Percentiles rank a stretch among this genome's conserved stretches.
Conservation (phyloP, 257 asterid genomes). For the Cynanchum wilfordii region DNA sequence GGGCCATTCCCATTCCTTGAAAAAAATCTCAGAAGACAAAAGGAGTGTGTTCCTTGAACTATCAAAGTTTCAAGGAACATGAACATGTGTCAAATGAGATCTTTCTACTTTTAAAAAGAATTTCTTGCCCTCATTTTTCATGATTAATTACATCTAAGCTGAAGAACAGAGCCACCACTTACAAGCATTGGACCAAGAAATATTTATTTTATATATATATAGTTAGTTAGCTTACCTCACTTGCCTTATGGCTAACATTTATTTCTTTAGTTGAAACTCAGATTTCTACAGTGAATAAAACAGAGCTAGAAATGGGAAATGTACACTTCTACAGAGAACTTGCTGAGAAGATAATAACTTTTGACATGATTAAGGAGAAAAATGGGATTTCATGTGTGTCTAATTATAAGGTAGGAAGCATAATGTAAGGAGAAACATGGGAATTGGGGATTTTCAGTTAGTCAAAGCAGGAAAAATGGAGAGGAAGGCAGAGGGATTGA, state of each 20-base stretch:
- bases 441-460: not conserved
- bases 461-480: not conserved
- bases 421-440: not conserved
- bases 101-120: no score
- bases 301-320: not conserved
- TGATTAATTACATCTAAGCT: no score
- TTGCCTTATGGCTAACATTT: not conserved
- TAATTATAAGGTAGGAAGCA: not conserved
- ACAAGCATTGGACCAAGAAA: no score
- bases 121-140: no score
- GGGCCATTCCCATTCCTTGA: constrained; percentile 4
- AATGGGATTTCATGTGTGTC: not conserved
- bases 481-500: not conserved
- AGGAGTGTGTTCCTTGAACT: constrained; percentile 5
- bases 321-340: not conserved
- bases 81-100: constrained; percentile 7
- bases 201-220: no score
- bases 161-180: no score
- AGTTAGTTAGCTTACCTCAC: no score
- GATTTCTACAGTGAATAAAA: no score
- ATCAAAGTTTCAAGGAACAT: constrained; percentile 11
- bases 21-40: constrained; percentile 9
- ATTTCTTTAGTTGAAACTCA: no score
- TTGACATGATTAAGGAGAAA: not conserved
- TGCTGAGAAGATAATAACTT: not conserved